Base-by-base conservation (phyloP, 441 rosid species). In the Manihot esculenta region DNA sequence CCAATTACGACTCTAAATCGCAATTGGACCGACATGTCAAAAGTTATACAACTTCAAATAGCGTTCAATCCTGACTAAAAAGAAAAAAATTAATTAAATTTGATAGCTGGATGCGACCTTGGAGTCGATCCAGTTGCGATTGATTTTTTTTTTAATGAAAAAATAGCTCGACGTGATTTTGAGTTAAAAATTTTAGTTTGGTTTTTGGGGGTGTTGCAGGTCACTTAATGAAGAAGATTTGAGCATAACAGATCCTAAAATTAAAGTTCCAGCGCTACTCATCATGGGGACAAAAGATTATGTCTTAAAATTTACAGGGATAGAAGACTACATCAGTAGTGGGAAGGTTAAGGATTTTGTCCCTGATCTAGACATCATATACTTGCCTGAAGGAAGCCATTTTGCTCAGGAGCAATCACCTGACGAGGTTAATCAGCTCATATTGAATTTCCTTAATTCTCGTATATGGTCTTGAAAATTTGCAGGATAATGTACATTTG, bases 361-460 rank as follows among this genome's bases (percentile, higher is more conserved):
- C 2, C 85, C 85, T 12, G 61, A 76, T 59, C 62, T 88, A 74
- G 87, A 88, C 72, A 80, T 78, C 44, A 55, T 73, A 18, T 69
- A 68, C 71, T 59, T 84, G 56, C 81, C 88, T 17, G 84, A 86
- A 72, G 90, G 90, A 20, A 78, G 64, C 15, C 89, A 86, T 81
- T 88, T 86, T 75, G 79, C 81, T 62, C 93, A 85, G 55, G 90
- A 88, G 69, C 89, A 88, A 47, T 78, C 70, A 9, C 88, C 90
- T 7, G 87, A 84, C 18, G 72, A 79, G 68, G 87, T 85, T 62
- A 84, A 86, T 71, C 77, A 79, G 69, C 83, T 81, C 14, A 51
- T 88, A 66, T 62, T 86, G 14, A 50, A 62, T 72, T 88, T 88
- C 85, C 87, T 88, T 38, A 67, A 65, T 45, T 59, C 77, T 61